Base-by-base conservation (phyloP, 1,284 basidiomycete species). In the Cutaneotrichosporon sp. region DNA sequence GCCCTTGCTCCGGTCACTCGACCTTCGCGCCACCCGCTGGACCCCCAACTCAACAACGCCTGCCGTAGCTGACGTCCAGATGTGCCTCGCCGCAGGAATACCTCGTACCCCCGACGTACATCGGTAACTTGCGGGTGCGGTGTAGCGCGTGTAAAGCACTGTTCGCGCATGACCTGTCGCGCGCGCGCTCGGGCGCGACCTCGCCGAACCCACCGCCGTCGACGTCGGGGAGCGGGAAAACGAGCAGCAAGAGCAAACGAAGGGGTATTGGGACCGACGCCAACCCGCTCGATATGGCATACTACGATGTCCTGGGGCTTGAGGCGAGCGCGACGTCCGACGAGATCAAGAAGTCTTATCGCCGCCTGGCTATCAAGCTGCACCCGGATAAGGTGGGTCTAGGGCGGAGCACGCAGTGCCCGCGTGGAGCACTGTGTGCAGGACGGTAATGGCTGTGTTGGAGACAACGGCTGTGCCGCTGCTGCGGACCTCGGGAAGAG, bases 281-380 rank as follows among this genome's bases (percentile, higher is more conserved):
- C 61, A 81, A 84, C 59, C 92, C 91, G 2, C 77, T 96, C 38
- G 91, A 94, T 70, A 90, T 87, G 17, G 85, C 82, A 14, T 93
- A 92, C 73, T 93, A 93, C 66, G 90, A 78, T 47, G 66, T 75
- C 7, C 55, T 75, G 9, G 71, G 70, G 5, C 46, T 72, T 11
- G 57, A 61, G 29, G 68, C 66, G 31, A 61, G 66, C 44, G 70
- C 69, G 47, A 70, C 70, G 11, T 57, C 49, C 5, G 75, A 74
- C 10, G 73, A 75, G 54, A 84, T 98, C 71, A 97, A 97, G 79
- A 96, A 92, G 75, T 89, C 94, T 3, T 98, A 98, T 76, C 83
- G 92, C 46, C 84, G 93, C 17, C 79, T 96, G 48, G 94, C 94
- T 3, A 96, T 97, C 76, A 94, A 94, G 68, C 61, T 78, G 39